phyloP scores from a whole-genome alignment of 441 rosid genomes.

The Populus tomentosa region DNA sequence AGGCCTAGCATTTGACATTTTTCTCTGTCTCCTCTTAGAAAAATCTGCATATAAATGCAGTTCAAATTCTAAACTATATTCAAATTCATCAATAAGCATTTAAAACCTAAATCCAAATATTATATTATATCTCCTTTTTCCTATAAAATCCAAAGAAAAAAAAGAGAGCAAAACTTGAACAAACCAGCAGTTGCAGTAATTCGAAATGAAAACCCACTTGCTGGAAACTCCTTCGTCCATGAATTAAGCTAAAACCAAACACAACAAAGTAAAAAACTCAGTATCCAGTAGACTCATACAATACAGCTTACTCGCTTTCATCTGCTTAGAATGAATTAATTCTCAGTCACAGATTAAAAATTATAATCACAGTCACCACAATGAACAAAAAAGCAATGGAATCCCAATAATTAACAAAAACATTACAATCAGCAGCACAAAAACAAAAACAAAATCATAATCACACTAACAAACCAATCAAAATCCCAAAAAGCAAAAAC shows the following conservation, averaged over 20 bases:
- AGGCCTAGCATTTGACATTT: conserved; percentile 38
- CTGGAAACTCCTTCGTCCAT: conserved; percentile 31
- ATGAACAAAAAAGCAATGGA: neutral
- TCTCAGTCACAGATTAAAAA: conserved; percentile 8
- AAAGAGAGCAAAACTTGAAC: neutral
- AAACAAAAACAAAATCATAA: neutral
- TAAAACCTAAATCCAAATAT: neutral
- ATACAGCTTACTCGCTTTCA: conserved; percentile 5
- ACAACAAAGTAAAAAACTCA: conserved; percentile 14
- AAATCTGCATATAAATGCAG: conserved; percentile 48
- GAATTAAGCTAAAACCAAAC: conserved; percentile 49
- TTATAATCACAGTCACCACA: neutral
- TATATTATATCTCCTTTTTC: neutral
- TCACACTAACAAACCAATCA: neutral
- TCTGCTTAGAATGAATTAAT: neutral
- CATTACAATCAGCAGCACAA: neutral
- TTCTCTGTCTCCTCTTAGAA: conserved; percentile 60
- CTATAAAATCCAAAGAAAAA: neutral
- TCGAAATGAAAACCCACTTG: conserved; percentile 39
- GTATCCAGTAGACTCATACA: neutral
- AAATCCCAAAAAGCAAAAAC: conserved; percentile 5
- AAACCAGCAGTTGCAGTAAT: conserved; percentile 62
- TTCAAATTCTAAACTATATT: neutral
- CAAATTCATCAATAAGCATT: conserved; percentile 2
- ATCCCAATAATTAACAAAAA: conserved; percentile 1